Conservation (phyloP, 2,329 filamentous ascomycete species). For the Trichophyton verrucosum region DNA sequence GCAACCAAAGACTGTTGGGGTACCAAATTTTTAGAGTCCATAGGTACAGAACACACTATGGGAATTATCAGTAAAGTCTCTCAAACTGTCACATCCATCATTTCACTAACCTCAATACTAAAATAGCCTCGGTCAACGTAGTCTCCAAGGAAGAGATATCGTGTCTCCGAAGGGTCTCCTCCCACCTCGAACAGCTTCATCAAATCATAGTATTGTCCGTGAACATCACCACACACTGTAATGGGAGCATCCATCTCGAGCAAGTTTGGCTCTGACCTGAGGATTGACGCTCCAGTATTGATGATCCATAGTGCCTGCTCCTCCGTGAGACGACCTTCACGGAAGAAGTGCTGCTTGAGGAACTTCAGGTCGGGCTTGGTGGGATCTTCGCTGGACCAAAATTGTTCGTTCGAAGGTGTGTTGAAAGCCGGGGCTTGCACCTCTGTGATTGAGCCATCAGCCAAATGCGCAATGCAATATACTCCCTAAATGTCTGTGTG, state of each 20-base stretch:
- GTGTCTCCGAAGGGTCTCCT: constrained; percentile 87
- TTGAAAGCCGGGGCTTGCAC: constrained; percentile 94
- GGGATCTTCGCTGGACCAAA: constrained; percentile 75
- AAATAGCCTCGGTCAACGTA: constrained; percentile 98
- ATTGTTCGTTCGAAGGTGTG: constrained; percentile 85
- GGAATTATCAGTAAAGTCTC: constrained; percentile 20
- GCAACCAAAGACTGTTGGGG: constrained; percentile 89
- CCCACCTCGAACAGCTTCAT: constrained; percentile 99
- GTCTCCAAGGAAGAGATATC: constrained; percentile 94
- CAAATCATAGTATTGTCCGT: constrained; percentile 97
- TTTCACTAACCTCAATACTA: constrained; percentile 64
- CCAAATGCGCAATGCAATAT: neutral
- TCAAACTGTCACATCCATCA: neutral
- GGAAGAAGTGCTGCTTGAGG: constrained; percentile 96
- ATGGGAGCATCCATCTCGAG: constrained; percentile 99
- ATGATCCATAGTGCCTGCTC: constrained; percentile 97
- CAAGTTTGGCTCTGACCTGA: constrained; percentile 84
- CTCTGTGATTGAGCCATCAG: constrained; percentile 43
- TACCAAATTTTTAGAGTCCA: constrained; percentile 99
- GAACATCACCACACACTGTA: constrained; percentile 94
- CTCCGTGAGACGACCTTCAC: constrained; percentile 90
- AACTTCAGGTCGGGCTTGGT: constrained; percentile 86
- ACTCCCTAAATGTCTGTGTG: neutral
- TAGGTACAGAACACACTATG: constrained; percentile 79
- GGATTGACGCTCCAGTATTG: constrained; percentile 69